Conservation (phyloP, 805 yeast genomes). For the Blastobotrys parvus region DNA sequence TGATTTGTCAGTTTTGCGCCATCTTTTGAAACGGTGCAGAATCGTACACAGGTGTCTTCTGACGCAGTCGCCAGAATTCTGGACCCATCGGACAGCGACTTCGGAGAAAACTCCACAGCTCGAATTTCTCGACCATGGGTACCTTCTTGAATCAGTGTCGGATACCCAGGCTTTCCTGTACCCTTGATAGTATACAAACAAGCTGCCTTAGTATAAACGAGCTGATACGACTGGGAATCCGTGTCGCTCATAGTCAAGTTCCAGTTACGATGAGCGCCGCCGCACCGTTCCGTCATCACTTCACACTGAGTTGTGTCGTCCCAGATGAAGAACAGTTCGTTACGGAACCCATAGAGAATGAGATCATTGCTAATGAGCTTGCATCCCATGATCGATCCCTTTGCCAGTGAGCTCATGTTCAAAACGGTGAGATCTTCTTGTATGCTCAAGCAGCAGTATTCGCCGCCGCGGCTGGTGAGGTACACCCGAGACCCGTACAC, state of each 20-base stretch:
- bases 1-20: constrained; percentile 39
- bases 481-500: constrained; percentile 1
- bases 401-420: constrained; percentile 49
- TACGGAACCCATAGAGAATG: constrained; percentile 72
- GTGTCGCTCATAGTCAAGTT: constrained; percentile 22
- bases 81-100: constrained; percentile 13
- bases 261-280: constrained; percentile 91
- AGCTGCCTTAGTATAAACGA: constrained; percentile 55
- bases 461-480: constrained; percentile 22
- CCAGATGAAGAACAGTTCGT: constrained; percentile 69
- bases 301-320: constrained; percentile 73
- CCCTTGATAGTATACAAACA: constrained; percentile 19
- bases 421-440: not conserved
- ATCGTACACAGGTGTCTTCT: constrained; percentile 74
- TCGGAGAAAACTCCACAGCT: constrained; percentile 50
- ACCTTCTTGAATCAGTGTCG: constrained; percentile 42
- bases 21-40: constrained; percentile 34
- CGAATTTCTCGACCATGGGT: constrained; percentile 91
- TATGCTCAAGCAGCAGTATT: constrained; percentile 10
- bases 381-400: constrained; percentile 79
- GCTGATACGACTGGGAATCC: constrained; percentile 30
- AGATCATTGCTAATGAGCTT: constrained; percentile 19
- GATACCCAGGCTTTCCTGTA: constrained; percentile 3
- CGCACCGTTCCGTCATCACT: constrained; percentile 63
- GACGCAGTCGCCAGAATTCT: constrained; percentile 63